Evolutionary conservation across 768 basidiomycete species (phyloP), one percentile per base, ranked within the genome.

Genomic region (Kwoniella bestiolae): DNA sequence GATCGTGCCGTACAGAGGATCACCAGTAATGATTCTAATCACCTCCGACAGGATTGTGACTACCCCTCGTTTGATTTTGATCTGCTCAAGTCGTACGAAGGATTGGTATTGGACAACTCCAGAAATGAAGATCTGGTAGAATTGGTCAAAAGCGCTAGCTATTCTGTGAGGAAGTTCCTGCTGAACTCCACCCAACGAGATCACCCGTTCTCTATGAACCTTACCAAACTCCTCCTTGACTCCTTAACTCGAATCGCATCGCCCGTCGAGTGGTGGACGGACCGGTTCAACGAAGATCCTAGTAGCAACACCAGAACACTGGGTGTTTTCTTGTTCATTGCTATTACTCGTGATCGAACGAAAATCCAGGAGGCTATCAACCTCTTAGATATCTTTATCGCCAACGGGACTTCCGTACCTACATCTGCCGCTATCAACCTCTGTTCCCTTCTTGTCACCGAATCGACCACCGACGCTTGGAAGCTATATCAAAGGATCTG

Each of bases 91-190:
- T 11, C 25, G 16, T 68, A 68, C 50, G 34, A 56, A 45, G 18
- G 49, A 2, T 9, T 46, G 18, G 34, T 55, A 11, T 49, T 63
- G 4, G 44, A 35, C 25, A 29, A 25, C 35, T 32, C 34, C 18
- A 56, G 66, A 23, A 50, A 55, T 16, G 34, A 46, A 12, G 60
- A 63, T 60, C 16, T 68, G 12, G 23, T 68, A 4, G 66, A 68
- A 23, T 56, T 68, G 11, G 55, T 58, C 25, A 23, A 47, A 25
- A 28, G 28, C 7, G 28, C 47, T 31, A 29, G 34, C 8, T 52
- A 23, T 25, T 21, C 25, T n/a, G 18, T 50, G 4, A 62, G 61
- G 12, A n/a, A 56, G 18, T 41, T 63, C n/a, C 46, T 63, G 26
- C 45, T 52, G 8, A 49, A 51, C n/a, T 8, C 49, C 28, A 28